Conservation (phyloP, 441 rosid genomes). For the Syzygium malaccense region DNA sequence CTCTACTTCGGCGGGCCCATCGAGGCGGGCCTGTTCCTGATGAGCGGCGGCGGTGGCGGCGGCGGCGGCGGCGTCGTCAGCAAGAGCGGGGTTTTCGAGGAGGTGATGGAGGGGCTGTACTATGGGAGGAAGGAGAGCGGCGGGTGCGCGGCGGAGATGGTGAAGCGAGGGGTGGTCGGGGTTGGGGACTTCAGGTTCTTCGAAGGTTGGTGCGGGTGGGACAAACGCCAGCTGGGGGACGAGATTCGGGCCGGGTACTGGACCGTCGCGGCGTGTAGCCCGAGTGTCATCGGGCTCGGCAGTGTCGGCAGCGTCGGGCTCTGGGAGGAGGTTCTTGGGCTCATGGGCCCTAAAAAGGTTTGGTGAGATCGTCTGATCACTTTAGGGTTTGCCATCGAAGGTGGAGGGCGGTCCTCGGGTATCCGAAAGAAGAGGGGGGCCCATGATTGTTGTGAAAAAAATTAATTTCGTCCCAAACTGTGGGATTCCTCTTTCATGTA, state of each 20-base stretch:
- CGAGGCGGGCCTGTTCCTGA: constrained; percentile 70
- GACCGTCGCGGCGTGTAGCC: constrained; percentile 76
- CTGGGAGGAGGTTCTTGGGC: constrained; percentile 68
- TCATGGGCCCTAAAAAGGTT: constrained; percentile 52
- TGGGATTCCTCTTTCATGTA: background rate
- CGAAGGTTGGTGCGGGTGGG: constrained; percentile 87
- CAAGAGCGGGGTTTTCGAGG: constrained; percentile 54
- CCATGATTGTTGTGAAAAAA: no score
- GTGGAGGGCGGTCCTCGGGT: background rate
- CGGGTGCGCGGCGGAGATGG: constrained; percentile 87
- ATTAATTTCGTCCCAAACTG: background rate
- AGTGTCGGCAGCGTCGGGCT: constrained; percentile 37
- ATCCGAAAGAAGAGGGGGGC: background rate
- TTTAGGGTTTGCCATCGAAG: background rate
- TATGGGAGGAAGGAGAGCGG: constrained; percentile 71
- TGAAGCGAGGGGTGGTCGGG: constrained; percentile 59
- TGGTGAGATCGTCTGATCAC: background rate
- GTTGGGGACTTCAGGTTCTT: constrained; percentile 75
- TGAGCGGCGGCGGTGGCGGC: constrained; percentile 31
- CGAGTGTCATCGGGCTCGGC: constrained; percentile 49
- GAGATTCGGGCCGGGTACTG: constrained; percentile 64
- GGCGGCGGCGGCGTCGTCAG: constrained; percentile 25
- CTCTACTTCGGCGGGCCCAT: constrained; percentile 87
- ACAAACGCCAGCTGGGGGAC: constrained; percentile 49
- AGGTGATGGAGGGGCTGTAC: constrained; percentile 70